Conservation (phyloP, 1,284 basidiomycete species). For the Agaricales sp. region DNA sequence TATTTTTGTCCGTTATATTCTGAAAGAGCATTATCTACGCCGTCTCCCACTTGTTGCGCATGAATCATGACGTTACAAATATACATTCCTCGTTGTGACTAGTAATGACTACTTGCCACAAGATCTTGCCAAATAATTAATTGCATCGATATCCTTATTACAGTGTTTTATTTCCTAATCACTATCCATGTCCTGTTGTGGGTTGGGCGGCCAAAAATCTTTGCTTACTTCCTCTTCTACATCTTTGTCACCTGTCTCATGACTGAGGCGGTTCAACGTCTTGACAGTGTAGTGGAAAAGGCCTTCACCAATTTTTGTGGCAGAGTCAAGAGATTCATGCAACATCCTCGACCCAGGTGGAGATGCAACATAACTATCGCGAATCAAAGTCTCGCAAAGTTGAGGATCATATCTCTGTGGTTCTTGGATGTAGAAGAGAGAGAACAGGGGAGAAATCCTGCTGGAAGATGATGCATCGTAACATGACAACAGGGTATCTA, state of each 20-base stretch:
- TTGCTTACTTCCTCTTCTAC: conserved; percentile 12
- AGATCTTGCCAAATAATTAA: no score
- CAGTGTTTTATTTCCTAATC: no score
- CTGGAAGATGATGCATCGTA: conserved; percentile 14
- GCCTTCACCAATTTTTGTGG: conserved; percentile 46
- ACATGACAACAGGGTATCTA: conserved; percentile 37
- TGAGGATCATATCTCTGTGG: conserved; percentile 7
- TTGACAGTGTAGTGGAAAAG: conserved; percentile 47
- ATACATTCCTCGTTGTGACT: neutral
- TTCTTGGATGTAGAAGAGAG: conserved; percentile 44
- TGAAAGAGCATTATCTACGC: neutral
- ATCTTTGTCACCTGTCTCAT: conserved; percentile 7
- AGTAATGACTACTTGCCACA: neutral
- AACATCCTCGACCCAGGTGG: conserved; percentile 30
- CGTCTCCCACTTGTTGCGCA: no score
- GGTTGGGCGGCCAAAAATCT: conserved; percentile 36
- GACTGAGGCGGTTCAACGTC: conserved; percentile 6
- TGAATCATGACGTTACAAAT: no score
- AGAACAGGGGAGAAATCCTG: conserved; percentile 34
- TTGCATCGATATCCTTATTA: no score
- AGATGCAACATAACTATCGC: conserved; percentile 25
- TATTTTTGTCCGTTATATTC: neutral
- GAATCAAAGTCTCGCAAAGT: conserved; percentile 7
- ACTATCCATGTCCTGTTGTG: conserved; percentile 21
- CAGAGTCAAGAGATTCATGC: conserved; percentile 47